Evolutionary conservation across 1,284 basidiomycete species (phyloP).

Genomic region (Hemileia vastatrix): DNA sequence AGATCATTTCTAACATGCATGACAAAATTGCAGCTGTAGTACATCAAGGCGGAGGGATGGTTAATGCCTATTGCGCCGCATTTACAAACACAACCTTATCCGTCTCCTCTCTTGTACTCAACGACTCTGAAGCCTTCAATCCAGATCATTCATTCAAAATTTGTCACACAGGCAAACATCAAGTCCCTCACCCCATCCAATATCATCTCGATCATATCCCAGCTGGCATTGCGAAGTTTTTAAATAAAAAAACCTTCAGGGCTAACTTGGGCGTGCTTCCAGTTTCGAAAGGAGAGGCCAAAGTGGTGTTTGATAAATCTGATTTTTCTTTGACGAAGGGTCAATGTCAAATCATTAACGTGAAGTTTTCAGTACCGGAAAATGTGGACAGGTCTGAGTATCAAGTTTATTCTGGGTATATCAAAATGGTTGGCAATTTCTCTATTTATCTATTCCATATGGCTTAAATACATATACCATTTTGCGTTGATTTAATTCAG

Average conservation of each 20-base stretch:
- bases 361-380: conserved; percentile 7
- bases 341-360: conserved; percentile 5
- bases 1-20: no score
- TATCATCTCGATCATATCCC: conserved; percentile 9
- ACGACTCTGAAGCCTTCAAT: conserved; percentile 11
- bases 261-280: conserved; percentile 2
- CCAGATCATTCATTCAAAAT: conserved; percentile 7
- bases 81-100: conserved; percentile 9
- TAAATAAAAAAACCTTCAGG: conserved; percentile 6
- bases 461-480: not conserved
- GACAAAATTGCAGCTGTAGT: conserved; percentile 7
- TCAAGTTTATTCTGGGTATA: conserved; percentile 20
- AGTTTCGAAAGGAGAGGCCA: not conserved
- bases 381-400: not conserved
- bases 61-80: conserved; percentile 13
- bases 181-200: conserved; percentile 3
- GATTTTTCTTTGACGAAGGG: not conserved
- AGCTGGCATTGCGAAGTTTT: conserved; percentile 7
- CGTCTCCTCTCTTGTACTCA: not conserved
- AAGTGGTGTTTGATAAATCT: not conserved
- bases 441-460: not conserved
- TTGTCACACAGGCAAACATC: conserved; percentile 5
- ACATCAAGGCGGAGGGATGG: conserved; percentile 16
- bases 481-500: not conserved
- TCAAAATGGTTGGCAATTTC: conserved; percentile 3